Conservation (phyloP, 441 rosid species). For the Gossypium davidsonii region DNA sequence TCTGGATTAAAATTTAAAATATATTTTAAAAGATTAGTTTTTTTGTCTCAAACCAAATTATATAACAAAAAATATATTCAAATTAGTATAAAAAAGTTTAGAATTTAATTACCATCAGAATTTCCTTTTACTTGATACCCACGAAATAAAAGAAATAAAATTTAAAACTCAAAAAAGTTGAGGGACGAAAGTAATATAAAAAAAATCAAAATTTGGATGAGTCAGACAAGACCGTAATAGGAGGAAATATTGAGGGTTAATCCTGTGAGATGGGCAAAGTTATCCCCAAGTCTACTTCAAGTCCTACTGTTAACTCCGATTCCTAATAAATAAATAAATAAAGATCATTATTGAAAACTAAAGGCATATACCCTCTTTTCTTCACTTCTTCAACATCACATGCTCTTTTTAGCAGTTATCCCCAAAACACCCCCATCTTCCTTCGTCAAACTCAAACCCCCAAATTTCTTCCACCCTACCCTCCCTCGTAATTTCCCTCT, state of each 20-base stretch:
- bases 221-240: neutral
- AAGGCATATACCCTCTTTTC: neutral
- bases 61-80: too few relatives aligned
- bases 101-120: too few relatives aligned
- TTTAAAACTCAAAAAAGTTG: too few relatives aligned
- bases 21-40: too few relatives aligned
- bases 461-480: neutral
- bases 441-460: neutral
- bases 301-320: neutral
- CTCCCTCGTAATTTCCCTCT: conserved; percentile 20
- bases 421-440: conserved; percentile 12
- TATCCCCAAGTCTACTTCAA: neutral
- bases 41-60: too few relatives aligned
- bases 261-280: neutral
- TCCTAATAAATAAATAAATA: too few relatives aligned
- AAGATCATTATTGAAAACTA: neutral
- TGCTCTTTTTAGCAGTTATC: conserved; percentile 23
- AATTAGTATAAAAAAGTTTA: too few relatives aligned
- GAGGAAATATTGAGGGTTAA: neutral
- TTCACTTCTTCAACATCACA: neutral
- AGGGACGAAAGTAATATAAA: too few relatives aligned
- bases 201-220: too few relatives aligned
- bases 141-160: too few relatives aligned
- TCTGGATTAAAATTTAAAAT: too few relatives aligned
- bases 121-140: too few relatives aligned